phyloP scores from a whole-genome alignment of 805 yeast genomes.

The Lachancea quebecensis region DNA sequence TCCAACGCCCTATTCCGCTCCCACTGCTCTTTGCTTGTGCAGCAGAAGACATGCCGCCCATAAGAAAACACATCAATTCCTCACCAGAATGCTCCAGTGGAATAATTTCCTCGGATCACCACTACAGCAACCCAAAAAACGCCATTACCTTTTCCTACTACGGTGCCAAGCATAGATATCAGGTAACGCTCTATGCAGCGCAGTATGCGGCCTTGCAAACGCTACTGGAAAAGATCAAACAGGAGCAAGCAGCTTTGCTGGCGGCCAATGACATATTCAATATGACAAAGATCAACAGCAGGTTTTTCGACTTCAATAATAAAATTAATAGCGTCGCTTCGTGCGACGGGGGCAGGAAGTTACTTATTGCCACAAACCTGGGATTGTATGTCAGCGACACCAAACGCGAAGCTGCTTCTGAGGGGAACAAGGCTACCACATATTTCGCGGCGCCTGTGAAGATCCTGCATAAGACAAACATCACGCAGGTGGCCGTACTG shows the following conservation, averaged over 20 bases:
- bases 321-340: conserved; percentile 88
- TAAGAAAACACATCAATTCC: conserved; percentile 37
- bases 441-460: conserved; percentile 66
- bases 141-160: conserved; percentile 31
- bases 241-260: conserved; percentile 70
- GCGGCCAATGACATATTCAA: conserved; percentile 75
- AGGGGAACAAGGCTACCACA: conserved; percentile 43
- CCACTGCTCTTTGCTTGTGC: conserved; percentile 69
- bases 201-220: conserved; percentile 61
- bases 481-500: conserved; percentile 82
- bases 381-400: conserved; percentile 83
- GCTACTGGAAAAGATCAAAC: conserved; percentile 68
- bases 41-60: conserved; percentile 69
- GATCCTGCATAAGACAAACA: conserved; percentile 66
- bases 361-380: conserved; percentile 83
- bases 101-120: conserved; percentile 22
- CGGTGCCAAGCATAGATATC: conserved; percentile 36
- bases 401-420: conserved; percentile 40
- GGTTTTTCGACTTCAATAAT: conserved; percentile 66
- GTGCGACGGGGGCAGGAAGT: conserved; percentile 87
- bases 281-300: conserved; percentile 63
- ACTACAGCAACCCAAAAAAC: conserved; percentile 22
- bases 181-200: conserved; percentile 38
- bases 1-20: conserved; percentile 79
- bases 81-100: conserved; percentile 29